Percentiles rank a stretch among this genome's conserved stretches.
Conservation (phyloP, 139 green algal species). For the Chlorella sp. region DNA sequence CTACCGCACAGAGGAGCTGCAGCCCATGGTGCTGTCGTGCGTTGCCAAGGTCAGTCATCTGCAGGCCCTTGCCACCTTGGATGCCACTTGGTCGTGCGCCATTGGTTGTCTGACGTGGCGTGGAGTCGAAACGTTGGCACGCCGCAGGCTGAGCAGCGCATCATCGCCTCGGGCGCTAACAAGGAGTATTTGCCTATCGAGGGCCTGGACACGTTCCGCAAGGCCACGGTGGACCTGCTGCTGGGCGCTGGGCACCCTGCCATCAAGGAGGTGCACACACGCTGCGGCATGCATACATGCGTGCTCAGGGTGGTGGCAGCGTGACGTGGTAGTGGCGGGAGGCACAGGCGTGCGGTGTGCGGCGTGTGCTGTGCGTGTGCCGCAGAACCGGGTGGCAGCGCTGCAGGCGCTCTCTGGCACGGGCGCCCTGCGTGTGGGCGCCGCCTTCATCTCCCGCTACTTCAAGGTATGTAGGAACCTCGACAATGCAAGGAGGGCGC, state of each 20-base stretch:
- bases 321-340: too few relatives aligned
- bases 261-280: constrained; percentile 55
- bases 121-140: too few relatives aligned
- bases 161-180: too few relatives aligned
- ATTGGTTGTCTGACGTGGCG: too few relatives aligned
- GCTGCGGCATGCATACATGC: too few relatives aligned
- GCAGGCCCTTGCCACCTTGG: too few relatives aligned
- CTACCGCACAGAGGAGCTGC: constrained; percentile 91
- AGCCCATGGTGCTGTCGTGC: constrained; percentile 91
- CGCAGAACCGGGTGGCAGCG: constrained; percentile 57
- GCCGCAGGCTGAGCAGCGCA: too few relatives aligned
- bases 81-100: too few relatives aligned
- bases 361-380: neutral
- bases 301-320: too few relatives aligned
- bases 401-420: constrained; percentile 93
- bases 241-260: constrained; percentile 66
- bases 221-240: constrained; percentile 81
- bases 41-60: constrained; percentile 73
- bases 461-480: constrained; percentile 40
- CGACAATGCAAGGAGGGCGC: neutral
- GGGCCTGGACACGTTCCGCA: constrained; percentile 81
- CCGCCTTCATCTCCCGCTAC: constrained; percentile 84
- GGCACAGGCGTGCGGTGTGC: too few relatives aligned
- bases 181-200: constrained; percentile 97
- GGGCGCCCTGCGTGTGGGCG: constrained; percentile 84